phyloP scores from a whole-genome alignment of 2,329 filamentous ascomycete genomes.

The Claviceps monticola region DNA sequence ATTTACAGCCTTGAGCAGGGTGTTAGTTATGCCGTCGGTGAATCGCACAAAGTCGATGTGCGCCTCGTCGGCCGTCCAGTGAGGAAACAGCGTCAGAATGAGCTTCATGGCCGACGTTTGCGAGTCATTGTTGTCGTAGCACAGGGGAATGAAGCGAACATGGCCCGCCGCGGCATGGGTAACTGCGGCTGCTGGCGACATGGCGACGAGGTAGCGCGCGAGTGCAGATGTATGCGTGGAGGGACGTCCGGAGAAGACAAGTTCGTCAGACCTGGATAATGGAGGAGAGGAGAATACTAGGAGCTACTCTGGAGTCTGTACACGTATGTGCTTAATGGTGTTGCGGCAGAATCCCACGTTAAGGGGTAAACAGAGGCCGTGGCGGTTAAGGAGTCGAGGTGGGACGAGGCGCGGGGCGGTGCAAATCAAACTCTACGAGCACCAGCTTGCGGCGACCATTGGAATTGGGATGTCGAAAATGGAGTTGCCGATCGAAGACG shows the following conservation, averaged over 20 bases:
- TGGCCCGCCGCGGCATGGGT: constrained; percentile 24
- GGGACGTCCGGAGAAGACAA: neutral
- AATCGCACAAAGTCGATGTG: constrained; percentile 78
- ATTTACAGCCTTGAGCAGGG: constrained; percentile 66
- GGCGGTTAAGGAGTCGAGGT: neutral
- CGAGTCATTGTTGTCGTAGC: constrained; percentile 65
- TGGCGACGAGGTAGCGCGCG: constrained; percentile 10
- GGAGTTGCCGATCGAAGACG: neutral
- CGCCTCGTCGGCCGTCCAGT: constrained; percentile 64
- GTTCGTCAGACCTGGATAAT: neutral
- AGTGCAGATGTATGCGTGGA: neutral
- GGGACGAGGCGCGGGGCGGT: neutral
- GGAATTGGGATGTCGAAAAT: neutral
- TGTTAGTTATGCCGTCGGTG: constrained; percentile 98
- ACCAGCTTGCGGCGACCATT: neutral
- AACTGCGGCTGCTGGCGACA: constrained; percentile 20
- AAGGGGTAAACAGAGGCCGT: neutral
- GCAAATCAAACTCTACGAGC: neutral
- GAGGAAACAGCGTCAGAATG: constrained; percentile 64
- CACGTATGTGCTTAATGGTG: too few species aligned
- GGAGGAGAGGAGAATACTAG: neutral
- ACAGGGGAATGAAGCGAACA: constrained; percentile 55
- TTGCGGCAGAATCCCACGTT: neutral
- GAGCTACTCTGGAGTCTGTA: neutral
- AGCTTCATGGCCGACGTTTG: constrained; percentile 67